phyloP scores from a whole-genome alignment of 1,284 basidiomycete species.

The Tilletiaria anomala region DNA sequence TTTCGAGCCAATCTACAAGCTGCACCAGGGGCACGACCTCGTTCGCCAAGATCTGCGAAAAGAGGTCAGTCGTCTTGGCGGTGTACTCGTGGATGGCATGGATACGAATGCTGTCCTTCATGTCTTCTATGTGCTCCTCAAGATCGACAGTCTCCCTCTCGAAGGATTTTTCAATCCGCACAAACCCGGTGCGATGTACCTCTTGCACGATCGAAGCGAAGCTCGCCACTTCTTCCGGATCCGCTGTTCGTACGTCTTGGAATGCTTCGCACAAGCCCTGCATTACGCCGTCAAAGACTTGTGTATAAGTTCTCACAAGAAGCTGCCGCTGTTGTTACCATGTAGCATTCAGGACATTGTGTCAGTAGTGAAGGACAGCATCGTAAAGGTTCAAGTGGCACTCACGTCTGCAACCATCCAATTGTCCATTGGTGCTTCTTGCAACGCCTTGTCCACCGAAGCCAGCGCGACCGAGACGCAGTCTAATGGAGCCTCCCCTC shows the following conservation, averaged over 20 bases:
- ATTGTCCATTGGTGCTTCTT: background rate
- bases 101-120: conserved; percentile 47
- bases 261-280: background rate
- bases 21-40: conserved; percentile 57
- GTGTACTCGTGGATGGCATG: conserved; percentile 52
- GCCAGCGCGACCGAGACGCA: background rate
- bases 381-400: too few species aligned
- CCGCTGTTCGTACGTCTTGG: background rate
- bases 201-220: background rate
- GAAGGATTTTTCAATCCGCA: background rate
- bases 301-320: background rate
- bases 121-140: conserved; percentile 32
- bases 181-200: background rate
- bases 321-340: background rate
- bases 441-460: background rate
- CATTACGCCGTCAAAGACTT: background rate
- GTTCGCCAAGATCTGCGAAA: conserved; percentile 52
- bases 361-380: too few species aligned
- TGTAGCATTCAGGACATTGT: too few species aligned
- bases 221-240: background rate
- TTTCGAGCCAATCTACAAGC: conserved; percentile 79
- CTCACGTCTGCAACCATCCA: too few species aligned
- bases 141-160: conserved; percentile 11
- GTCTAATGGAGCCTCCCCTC: background rate
- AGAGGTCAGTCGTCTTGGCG: conserved; percentile 50